phyloP scores from a whole-genome alignment of 345 rosid genomes.

The Linum lewisii region DNA sequence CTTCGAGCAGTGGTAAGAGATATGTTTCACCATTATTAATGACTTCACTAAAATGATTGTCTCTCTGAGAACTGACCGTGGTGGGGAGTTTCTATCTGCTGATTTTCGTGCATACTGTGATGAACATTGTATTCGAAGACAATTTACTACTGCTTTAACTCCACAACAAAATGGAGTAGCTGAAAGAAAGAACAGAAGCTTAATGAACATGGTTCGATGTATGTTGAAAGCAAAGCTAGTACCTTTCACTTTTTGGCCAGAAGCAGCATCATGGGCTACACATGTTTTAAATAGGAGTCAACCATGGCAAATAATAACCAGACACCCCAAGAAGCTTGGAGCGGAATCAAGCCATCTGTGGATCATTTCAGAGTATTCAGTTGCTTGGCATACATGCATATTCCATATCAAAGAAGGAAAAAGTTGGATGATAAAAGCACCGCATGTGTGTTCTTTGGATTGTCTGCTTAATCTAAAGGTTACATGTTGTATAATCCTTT shows the following conservation, averaged over 20 bases:
- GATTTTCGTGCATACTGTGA: neutral
- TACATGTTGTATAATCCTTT: too few relatives aligned
- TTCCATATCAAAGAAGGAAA: too few relatives aligned
- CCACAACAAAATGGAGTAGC: neutral
- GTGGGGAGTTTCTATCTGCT: neutral
- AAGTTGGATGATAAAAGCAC: too few relatives aligned
- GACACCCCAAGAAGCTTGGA: slow-evolving; percentile 7
- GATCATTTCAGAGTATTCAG: neutral
- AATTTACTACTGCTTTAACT: neutral
- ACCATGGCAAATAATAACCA: too few relatives aligned
- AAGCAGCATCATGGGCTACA: neutral
- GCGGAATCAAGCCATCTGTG: neutral
- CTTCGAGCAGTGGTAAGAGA: too few relatives aligned
- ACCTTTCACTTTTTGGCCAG: neutral
- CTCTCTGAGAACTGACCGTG: neutral
- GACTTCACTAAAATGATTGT: neutral
- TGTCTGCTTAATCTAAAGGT: too few relatives aligned
- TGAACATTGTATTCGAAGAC: neutral
- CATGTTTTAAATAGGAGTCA: neutral
- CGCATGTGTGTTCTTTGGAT: neutral
- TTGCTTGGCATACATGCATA: too few relatives aligned
- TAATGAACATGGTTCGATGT: neutral
- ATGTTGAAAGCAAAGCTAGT: neutral
- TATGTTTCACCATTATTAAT: too few relatives aligned
- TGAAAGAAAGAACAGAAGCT: neutral